These are phyloP conservation scores for Fusarium dlaminii DNA, from an alignment of 2,329 filamentous ascomycete genomes.

Conservation along the genomic window DNA sequence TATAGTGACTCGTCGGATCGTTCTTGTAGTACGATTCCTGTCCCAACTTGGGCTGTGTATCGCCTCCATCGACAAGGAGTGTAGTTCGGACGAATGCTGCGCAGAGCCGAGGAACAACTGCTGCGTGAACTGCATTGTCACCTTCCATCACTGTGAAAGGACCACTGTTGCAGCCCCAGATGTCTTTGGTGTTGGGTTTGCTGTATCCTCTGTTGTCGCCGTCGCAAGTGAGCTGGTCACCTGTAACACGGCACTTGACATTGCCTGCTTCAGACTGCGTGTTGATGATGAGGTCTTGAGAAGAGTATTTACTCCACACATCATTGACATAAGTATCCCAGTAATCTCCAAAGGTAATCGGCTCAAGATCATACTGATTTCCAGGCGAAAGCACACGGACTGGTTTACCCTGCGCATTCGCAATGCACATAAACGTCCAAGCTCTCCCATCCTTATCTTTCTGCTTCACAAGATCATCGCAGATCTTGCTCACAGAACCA, in stretches of 20 bases:
- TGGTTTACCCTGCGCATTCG: slow-evolving; percentile 46
- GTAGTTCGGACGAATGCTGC: slow-evolving; percentile 61
- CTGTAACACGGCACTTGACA: slow-evolving; percentile 52
- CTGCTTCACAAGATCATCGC: slow-evolving; percentile 52
- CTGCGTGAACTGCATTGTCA: slow-evolving; percentile 54
- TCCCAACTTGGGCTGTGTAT: slow-evolving; percentile 54
- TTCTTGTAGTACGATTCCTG: slow-evolving; percentile 55
- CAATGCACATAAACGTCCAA: slow-evolving; percentile 58
- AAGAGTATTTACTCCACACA: slow-evolving; percentile 57
- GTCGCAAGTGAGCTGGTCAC: slow-evolving; percentile 50
- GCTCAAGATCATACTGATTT: slow-evolving; percentile 50
- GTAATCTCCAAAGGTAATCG: slow-evolving; percentile 52
- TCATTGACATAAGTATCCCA: slow-evolving; percentile 57
- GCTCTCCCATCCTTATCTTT: slow-evolving; percentile 50
- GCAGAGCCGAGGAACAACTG: slow-evolving; percentile 59
- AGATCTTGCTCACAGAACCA: slow-evolving; percentile 52
- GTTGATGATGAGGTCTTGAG: slow-evolving; percentile 52
- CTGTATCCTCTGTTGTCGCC: slow-evolving; percentile 55
- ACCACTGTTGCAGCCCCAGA: slow-evolving; percentile 62
- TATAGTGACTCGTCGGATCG: slow-evolving; percentile 64
- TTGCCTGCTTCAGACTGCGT: slow-evolving; percentile 53
- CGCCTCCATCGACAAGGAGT: slow-evolving; percentile 56
- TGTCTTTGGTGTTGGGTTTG: slow-evolving; percentile 56
- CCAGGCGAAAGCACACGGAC: slow-evolving; percentile 58
- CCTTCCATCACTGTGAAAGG: slow-evolving; percentile 52